A percentile compares a stretch with the other conserved stretches of the same genome.
These are phyloP conservation scores for Immersiporthe knoxdaviesiana DNA, from an alignment of 2,329 filamentous ascomycete species.

Conservation along the genomic window DNA sequence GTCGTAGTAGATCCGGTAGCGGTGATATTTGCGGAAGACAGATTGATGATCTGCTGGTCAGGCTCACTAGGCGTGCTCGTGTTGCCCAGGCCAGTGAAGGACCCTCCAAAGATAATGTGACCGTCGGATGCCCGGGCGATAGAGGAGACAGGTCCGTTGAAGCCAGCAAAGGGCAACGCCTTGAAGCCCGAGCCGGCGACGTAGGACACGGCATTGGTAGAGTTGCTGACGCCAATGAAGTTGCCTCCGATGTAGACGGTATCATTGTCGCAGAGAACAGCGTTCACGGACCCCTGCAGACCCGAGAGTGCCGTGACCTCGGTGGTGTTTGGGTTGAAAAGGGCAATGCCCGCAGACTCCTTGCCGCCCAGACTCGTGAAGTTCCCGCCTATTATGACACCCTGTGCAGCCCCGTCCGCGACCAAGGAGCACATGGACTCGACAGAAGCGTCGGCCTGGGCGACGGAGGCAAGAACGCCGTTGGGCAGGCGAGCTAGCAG, in stretches of 20 bases:
- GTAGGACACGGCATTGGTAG: slow-evolving; percentile 90
- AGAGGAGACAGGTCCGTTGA: slow-evolving; percentile 88
- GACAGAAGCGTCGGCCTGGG: slow-evolving; percentile 81
- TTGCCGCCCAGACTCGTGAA: slow-evolving; percentile 86
- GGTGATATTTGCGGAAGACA: slow-evolving; percentile 76
- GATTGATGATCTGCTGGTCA: slow-evolving; percentile 80
- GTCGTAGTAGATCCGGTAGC: slow-evolving; percentile 64
- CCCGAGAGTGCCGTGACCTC: slow-evolving; percentile 76
- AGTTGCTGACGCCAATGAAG: slow-evolving; percentile 73
- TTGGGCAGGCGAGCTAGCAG: slow-evolving; percentile 84
- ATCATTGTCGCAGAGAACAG: slow-evolving; percentile 79
- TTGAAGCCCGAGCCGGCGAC: slow-evolving; percentile 68
- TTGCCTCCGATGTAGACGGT: slow-evolving; percentile 88
- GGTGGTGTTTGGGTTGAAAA: slow-evolving; percentile 76
- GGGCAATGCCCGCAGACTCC: slow-evolving; percentile 75
- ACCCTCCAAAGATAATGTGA: slow-evolving; percentile 89
- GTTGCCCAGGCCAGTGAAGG: slow-evolving; percentile 87
- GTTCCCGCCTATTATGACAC: slow-evolving; percentile 87
- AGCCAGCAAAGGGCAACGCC: slow-evolving; percentile 86
- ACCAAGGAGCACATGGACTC: slow-evolving; percentile 84
- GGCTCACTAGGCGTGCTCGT: slow-evolving; percentile 67
- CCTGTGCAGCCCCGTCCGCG: slow-evolving; percentile 67
- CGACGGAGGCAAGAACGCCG: slow-evolving; percentile 75
- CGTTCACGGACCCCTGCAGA: slow-evolving; percentile 79
- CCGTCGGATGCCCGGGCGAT: slow-evolving; percentile 80